Percentiles rank a stretch among this genome's conserved stretches.
These are phyloP conservation scores for Periconia digitata DNA, from an alignment of 2,329 filamentous ascomycete genomes.

Conservation along the genomic window DNA sequence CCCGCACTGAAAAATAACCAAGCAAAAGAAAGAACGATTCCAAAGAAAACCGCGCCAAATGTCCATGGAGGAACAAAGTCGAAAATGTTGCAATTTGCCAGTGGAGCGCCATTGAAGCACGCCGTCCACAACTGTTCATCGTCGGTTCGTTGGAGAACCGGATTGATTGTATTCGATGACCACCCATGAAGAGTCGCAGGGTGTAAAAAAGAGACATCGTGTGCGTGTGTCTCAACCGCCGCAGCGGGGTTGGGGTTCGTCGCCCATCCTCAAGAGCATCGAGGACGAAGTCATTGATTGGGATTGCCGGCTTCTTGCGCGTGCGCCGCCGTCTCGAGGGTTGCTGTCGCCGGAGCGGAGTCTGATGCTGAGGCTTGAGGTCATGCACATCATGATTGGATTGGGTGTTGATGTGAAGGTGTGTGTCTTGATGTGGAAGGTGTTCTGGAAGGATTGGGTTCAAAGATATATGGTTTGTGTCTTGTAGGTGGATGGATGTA, in stretches of 20 bases:
- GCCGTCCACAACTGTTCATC: not conserved
- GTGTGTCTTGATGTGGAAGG: conserved; percentile 13
- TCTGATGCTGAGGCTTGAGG: conserved; percentile 1
- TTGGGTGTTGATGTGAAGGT: conserved; percentile 13
- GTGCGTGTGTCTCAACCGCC: conserved; percentile 28
- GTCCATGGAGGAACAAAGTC: too few relatives aligned
- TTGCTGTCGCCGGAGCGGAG: conserved; percentile 16
- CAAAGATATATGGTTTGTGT: not conserved
- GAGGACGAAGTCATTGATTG: conserved; percentile 10
- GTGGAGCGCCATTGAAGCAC: not conserved
- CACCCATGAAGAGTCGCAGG: not conserved
- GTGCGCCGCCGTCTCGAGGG: conserved; percentile 36
- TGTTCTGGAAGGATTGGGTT: conserved; percentile 5
- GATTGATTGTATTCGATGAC: conserved; percentile 2
- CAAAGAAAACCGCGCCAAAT: too few relatives aligned
- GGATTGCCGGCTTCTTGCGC: conserved; percentile 21
- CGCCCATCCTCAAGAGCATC: conserved; percentile 17
- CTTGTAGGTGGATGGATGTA: not conserved
- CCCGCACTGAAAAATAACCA: conserved; percentile 5
- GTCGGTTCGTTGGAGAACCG: not conserved
- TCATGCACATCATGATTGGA: conserved; percentile 1
- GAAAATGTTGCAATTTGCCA: not conserved
- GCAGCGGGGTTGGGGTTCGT: conserved; percentile 29
- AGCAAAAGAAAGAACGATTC: too few relatives aligned
- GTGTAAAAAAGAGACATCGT: not conserved